phyloP scores from a whole-genome alignment of 345 rosid species.

The Cardamine chenopodiifolia region DNA sequence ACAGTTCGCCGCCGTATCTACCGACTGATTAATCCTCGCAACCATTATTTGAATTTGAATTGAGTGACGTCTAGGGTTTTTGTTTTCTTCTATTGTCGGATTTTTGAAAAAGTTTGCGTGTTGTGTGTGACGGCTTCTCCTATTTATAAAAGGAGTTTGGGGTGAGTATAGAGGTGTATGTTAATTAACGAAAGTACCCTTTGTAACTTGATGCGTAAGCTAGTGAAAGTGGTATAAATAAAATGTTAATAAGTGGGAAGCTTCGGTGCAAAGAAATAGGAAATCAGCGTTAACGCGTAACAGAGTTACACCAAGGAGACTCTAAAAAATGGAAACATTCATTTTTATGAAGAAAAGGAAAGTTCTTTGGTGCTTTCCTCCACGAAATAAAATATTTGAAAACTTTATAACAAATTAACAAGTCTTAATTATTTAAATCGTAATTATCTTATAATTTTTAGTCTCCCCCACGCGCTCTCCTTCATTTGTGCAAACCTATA shows the following conservation, averaged over 20 bases:
- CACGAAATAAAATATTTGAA: not conserved
- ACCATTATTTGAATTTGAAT: slow-evolving; percentile 24
- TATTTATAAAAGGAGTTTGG: slow-evolving; percentile 8
- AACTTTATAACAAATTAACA: not conserved
- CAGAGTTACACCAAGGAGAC: not conserved
- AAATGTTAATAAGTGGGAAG: not conserved
- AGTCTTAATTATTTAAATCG: not conserved
- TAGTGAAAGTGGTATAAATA: not conserved
- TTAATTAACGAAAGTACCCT: slow-evolving; percentile 11
- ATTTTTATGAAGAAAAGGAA: not conserved
- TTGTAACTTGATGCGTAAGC: not conserved
- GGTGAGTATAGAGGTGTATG: not conserved
- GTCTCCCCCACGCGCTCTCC: not conserved
- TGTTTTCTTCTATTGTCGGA: not conserved
- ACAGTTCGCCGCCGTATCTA: slow-evolving; percentile 46
- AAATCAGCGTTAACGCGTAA: slow-evolving; percentile 23
- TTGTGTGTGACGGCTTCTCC: not conserved
- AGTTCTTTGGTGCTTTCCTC: not conserved
- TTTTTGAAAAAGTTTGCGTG: not conserved
- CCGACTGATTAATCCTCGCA: slow-evolving; percentile 36
- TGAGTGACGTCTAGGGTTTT: slow-evolving; percentile 24
- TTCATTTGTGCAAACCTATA: not conserved
- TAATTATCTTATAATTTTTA: not conserved
- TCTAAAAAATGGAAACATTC: not conserved
- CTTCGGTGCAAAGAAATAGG: not conserved